Evolutionary conservation across 2,329 filamentous ascomycete genomes (phyloP).

Genomic region (Diaporthe ampelina): DNA sequence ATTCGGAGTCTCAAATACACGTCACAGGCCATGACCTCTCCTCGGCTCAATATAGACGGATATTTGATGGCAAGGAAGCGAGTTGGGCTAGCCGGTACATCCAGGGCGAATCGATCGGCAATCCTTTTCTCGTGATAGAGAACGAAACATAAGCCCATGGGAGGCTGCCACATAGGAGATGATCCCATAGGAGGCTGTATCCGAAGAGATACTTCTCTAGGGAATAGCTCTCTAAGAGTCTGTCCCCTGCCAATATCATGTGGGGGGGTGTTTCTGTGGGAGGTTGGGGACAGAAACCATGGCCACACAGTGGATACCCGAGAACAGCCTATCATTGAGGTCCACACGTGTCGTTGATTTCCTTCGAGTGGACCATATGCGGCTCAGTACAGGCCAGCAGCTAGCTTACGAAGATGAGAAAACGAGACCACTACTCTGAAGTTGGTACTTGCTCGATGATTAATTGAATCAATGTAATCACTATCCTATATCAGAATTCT

Average conservation of each 20-base stretch:
- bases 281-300: not conserved
- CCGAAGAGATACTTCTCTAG: too few species aligned
- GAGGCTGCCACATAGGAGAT: too few species aligned
- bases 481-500: constrained; percentile 6
- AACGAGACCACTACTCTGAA: not conserved
- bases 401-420: too few species aligned
- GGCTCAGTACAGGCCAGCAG: too few species aligned
- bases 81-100: not conserved
- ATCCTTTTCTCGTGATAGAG: not conserved
- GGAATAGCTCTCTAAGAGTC: too few species aligned
- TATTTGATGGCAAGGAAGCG: not conserved
- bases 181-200: too few species aligned
- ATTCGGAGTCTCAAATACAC: not conserved
- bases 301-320: too few species aligned
- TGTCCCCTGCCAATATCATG: too few species aligned
- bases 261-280: not conserved
- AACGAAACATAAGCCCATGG: not conserved
- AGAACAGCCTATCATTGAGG: too few species aligned
- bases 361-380: not conserved
- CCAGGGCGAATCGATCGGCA: not conserved
- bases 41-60: not conserved
- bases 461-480: not conserved
- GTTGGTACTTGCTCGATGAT: not conserved
- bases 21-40: not conserved
- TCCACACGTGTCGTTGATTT: not conserved